Base-by-base conservation (phyloP, 2,329 filamentous ascomycete species). In the Cytospora piceae region DNA sequence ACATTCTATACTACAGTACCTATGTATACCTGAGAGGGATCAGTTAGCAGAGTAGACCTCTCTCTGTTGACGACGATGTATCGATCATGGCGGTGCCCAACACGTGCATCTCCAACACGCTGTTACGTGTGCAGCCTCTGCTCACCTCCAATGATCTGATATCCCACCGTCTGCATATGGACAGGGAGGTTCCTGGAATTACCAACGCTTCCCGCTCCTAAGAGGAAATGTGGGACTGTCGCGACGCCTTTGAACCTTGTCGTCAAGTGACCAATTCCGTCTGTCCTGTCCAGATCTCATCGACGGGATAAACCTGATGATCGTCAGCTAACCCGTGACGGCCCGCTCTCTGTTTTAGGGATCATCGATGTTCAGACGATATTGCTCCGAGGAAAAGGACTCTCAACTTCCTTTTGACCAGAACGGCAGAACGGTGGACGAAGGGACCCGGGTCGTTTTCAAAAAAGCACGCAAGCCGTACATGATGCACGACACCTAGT, bases 401-500 rank as follows among this genome's bases (percentile, higher is more conserved):
- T n/a, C 20, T 7, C n/a, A 11, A n/a, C 17, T 17, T 22, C n/a
- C 42, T n/a, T 20, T 6, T 6, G 42, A n/a, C 42, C 27, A 29
- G 27, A 29, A 29, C 27, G 27, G 27, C 27, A 29, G 27, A 29
- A 29, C 27, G 27, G 27, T 29, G 27, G 42, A n/a, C 42, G 20
- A 46, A n/a, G 42, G 42, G 42, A 20, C 42, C 42, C 17, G 42
- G 42, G n/a, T 46, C 42, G 20, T n/a, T 46, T 17, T 46, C 42
- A 37, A 37, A 37, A 37, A 46, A 46, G 42, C 42, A 46, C 42
- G 42, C 42, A 46, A 46, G 42, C 42, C 42, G 42, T 46, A 46
- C 42, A 46, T 46, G 42, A 46, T 46, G 42, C 42, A 46, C 42
- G 42, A 46, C 42, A n/a, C 42, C 17, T 22, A 46, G 42, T n/a